A percentile compares a stretch with the other conserved stretches of the same genome.
Evolutionary conservation across 495 filamentous ascomycete genomes (phyloP).

Genomic region (Tuber magnatum): DNA sequence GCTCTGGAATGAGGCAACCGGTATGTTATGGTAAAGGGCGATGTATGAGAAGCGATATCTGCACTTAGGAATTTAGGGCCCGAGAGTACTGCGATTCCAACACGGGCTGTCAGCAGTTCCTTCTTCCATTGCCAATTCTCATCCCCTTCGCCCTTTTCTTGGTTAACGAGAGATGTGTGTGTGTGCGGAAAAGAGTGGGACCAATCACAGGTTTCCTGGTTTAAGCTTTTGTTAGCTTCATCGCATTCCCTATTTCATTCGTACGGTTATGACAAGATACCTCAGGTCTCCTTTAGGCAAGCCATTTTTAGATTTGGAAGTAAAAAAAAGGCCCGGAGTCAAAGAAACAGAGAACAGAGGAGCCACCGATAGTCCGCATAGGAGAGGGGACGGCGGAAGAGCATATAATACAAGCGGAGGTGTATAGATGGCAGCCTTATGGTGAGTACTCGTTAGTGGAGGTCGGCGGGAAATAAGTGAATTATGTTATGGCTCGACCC

Average conservation of each 20-base stretch:
- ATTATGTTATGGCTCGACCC: too few species aligned
- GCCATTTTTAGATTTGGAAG: neutral
- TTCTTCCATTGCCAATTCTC: neutral
- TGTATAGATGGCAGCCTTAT: neutral
- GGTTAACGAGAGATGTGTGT: too few species aligned
- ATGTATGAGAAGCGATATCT: too few species aligned
- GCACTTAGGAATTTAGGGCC: neutral
- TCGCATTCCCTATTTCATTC: neutral
- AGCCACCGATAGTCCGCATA: neutral
- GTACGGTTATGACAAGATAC: too few species aligned
- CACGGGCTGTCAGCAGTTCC: neutral
- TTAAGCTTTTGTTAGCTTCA: neutral
- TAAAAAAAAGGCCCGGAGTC: neutral
- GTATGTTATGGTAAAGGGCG: too few species aligned
- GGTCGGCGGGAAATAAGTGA: too few species aligned
- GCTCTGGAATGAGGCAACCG: too few species aligned
- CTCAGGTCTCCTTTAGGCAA: neutral
- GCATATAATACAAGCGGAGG: neutral
- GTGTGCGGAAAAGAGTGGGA: neutral
- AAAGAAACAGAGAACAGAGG: neutral
- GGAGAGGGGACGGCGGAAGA: neutral
- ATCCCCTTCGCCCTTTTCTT: neutral
- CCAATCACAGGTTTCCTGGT: neutral
- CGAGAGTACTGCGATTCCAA: neutral
- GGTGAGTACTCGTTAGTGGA: neutral